These are phyloP conservation scores for Russula emetica DNA, from an alignment of 768 basidiomycete species.

Conservation along the genomic window DNA sequence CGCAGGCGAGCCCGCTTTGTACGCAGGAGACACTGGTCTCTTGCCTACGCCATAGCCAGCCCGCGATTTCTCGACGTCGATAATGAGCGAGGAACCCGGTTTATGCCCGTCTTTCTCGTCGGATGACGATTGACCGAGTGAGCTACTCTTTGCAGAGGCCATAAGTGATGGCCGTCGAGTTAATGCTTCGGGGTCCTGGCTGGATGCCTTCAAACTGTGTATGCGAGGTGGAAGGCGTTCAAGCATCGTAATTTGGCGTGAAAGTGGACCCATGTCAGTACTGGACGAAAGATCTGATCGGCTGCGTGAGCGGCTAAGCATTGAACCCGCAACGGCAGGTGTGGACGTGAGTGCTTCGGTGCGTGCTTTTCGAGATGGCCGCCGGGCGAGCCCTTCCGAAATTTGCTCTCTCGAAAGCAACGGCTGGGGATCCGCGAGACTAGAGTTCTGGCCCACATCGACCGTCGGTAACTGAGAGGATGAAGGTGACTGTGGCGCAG, in stretches of 20 bases:
- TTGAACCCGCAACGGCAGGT: neutral
- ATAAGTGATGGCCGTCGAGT: neutral
- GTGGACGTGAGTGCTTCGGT: constrained; percentile 5
- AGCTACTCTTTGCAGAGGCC: constrained; percentile 5
- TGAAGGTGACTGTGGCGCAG: constrained; percentile 16
- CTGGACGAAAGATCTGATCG: constrained; percentile 18
- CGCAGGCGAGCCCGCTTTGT: constrained; percentile 51
- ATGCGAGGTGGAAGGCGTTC: constrained; percentile 27
- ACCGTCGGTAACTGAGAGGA: neutral
- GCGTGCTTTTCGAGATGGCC: constrained; percentile 10
- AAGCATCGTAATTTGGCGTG: constrained; percentile 19
- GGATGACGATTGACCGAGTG: constrained; percentile 30
- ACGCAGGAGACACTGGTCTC: constrained; percentile 33
- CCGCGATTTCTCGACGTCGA: constrained; percentile 33
- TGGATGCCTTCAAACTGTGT: constrained; percentile 19
- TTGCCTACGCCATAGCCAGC: constrained; percentile 7
- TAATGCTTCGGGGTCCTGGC: constrained; percentile 1
- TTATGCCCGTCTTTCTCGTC: constrained; percentile 31
- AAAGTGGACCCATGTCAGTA: constrained; percentile 31
- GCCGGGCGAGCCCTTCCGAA: constrained; percentile 4
- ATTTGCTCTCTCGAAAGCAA: constrained; percentile 3
- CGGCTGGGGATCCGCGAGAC: neutral
- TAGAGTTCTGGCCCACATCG: neutral
- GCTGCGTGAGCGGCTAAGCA: constrained; percentile 7
- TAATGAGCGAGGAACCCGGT: constrained; percentile 31